Percentiles rank a stretch among this genome's conserved stretches.
phyloP scores from a whole-genome alignment of 495 filamentous ascomycete species.

The Neurospora sp. region DNA sequence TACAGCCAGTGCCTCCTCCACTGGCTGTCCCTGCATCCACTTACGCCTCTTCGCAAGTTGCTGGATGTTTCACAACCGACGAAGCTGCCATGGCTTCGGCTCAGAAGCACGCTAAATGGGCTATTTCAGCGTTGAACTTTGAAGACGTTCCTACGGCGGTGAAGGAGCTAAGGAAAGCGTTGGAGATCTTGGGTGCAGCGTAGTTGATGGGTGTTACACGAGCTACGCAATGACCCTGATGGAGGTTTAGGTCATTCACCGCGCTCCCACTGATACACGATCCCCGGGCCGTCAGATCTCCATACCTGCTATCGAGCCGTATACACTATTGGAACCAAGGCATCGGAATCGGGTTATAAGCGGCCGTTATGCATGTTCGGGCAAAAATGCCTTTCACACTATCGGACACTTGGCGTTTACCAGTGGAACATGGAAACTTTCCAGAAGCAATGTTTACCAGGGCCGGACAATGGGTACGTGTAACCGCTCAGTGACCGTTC shows the following conservation, averaged over 20 bases:
- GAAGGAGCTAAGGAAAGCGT: slow-evolving; percentile 66
- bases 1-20: slow-evolving; percentile 1
- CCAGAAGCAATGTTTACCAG: neutral
- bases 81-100: slow-evolving; percentile 67
- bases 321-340: neutral
- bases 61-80: slow-evolving; percentile 36
- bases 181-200: slow-evolving; percentile 52
- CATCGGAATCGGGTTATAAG: neutral
- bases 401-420: neutral
- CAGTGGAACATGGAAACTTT: neutral
- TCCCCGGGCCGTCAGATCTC: neutral
- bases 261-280: neutral
- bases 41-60: slow-evolving; percentile 7
- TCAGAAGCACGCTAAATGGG: slow-evolving; percentile 95
- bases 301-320: neutral
- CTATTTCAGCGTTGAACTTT: slow-evolving; percentile 91
- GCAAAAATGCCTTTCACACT: neutral
- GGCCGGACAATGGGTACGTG: neutral
- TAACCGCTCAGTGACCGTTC: neutral
- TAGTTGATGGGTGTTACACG: slow-evolving; percentile 8
- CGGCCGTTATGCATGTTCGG: slow-evolving; percentile 1
- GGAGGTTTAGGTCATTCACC: neutral
- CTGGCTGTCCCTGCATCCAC: neutral
- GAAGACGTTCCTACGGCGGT: slow-evolving; percentile 91
- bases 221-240: neutral